phyloP scores from a whole-genome alignment of 169 alveolate genomes.

The Cryptosporidium baileyi region DNA sequence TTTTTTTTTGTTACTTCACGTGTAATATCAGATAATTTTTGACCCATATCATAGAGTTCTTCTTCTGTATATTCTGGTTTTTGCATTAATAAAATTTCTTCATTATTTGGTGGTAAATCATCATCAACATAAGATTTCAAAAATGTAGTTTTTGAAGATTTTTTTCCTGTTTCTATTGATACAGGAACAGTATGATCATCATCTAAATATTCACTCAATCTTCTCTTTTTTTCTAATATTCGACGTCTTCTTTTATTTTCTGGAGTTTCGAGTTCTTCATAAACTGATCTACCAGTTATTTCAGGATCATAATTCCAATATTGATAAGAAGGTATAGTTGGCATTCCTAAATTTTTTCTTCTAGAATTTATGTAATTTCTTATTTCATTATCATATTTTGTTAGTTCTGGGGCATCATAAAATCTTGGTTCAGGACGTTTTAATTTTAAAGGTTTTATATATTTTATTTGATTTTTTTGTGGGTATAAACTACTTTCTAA shows the following conservation, averaged over 20 bases:
- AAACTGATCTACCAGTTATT: slow-evolving; percentile 36
- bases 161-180: background rate
- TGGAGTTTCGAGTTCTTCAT: slow-evolving; percentile 28
- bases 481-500: background rate
- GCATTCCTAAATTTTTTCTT: slow-evolving; percentile 44
- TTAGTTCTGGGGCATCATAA: slow-evolving; percentile 12
- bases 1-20: background rate
- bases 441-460: background rate
- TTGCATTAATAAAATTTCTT: slow-evolving; percentile 41
- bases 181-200: slow-evolving; percentile 52
- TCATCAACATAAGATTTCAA: slow-evolving; percentile 65
- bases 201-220: background rate
- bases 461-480: background rate
- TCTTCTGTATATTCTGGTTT: slow-evolving; percentile 53
- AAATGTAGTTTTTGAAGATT: background rate
- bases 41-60: slow-evolving; percentile 63
- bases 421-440: slow-evolving; percentile 37
- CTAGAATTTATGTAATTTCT: slow-evolving; percentile 36
- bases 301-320: slow-evolving; percentile 64
- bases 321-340: slow-evolving; percentile 40
- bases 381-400: slow-evolving; percentile 16
- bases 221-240: slow-evolving; percentile 27
- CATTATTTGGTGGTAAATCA: slow-evolving; percentile 33
- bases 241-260: slow-evolving; percentile 10
- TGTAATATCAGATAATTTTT: background rate